Conservation (phyloP, 2,329 filamentous ascomycete genomes). For the Magnaporthiopsis poae region DNA sequence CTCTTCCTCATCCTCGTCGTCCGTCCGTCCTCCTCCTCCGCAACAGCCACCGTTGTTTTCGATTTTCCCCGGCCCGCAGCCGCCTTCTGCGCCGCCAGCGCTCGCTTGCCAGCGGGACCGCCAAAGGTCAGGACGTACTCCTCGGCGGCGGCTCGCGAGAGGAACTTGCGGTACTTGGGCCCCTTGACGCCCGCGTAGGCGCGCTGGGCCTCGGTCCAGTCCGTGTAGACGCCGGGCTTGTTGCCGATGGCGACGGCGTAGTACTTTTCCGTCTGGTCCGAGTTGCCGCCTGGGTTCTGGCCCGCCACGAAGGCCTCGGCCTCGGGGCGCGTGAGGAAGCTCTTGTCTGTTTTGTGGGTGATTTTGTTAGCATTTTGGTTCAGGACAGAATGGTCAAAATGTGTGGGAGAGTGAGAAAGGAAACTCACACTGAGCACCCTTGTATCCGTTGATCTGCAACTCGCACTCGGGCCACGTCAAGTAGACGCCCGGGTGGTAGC, state of each 20-base stretch:
- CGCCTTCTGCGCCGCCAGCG: conserved; percentile 28
- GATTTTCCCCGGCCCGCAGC: conserved; percentile 25
- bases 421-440: conserved; percentile 57
- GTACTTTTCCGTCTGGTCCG: conserved; percentile 36
- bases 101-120: conserved; percentile 18
- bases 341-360: conserved; percentile 54
- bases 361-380: neutral
- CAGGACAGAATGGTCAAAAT: conserved; percentile 6
- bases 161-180: conserved; percentile 60
- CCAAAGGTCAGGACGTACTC: conserved; percentile 54
- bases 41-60: conserved; percentile 19
- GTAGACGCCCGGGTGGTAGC: conserved; percentile 52
- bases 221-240: conserved; percentile 48
- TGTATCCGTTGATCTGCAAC: conserved; percentile 49
- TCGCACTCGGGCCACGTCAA: conserved; percentile 51
- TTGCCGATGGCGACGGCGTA: conserved; percentile 54
- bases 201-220: conserved; percentile 60
- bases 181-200: conserved; percentile 67
- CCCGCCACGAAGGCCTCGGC: conserved; percentile 70
- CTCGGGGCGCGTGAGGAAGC: conserved; percentile 62
- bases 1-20: conserved; percentile 20
- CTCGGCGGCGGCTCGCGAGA: conserved; percentile 61
- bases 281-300: conserved; percentile 33
- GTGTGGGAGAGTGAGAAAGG: neutral
- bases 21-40: conserved; percentile 15